These are phyloP conservation scores for Galeopsis tetrahit DNA, from an alignment of 257 asterid species.

Conservation along the genomic window DNA sequence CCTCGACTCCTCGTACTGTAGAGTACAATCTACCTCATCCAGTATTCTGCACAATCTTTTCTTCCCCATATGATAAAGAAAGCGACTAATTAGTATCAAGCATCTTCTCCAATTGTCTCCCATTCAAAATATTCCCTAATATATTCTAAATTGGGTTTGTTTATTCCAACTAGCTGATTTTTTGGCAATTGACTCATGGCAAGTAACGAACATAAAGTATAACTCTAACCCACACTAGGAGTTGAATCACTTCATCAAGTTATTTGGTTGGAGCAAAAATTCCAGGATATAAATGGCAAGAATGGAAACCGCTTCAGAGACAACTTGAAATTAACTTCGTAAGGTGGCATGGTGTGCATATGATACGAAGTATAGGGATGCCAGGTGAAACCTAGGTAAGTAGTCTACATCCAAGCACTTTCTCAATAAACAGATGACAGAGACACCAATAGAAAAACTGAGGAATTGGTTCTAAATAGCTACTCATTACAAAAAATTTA, in stretches of 20 bases:
- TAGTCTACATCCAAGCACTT: not conserved
- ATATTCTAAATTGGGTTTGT: not conserved
- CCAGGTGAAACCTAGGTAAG: not conserved
- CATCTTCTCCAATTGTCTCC: conserved; percentile 12
- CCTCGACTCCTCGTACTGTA: conserved; percentile 41
- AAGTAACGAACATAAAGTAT: not conserved
- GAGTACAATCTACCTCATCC: conserved; percentile 56
- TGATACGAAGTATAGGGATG: not conserved
- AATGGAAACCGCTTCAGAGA: not conserved
- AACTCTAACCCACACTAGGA: conserved; percentile 17
- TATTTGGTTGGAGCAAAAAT: conserved; percentile 9
- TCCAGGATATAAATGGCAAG: conserved; percentile 1
- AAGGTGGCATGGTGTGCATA: conserved; percentile 12
- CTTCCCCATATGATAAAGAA: conserved; percentile 41
- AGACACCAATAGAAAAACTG: not conserved
- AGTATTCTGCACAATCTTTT: conserved; percentile 36
- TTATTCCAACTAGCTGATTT: not conserved
- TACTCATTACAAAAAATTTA: not conserved
- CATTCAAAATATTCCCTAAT: not conserved
- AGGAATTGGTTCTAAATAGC: not conserved
- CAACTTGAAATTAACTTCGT: conserved; percentile 1
- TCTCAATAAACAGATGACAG: not conserved
- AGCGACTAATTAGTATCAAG: conserved; percentile 2
- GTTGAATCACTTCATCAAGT: not conserved
- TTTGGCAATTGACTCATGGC: not conserved